A percentile compares a stretch with the other conserved stretches of the same genome.
Evolutionary conservation across 1,284 basidiomycete genomes (phyloP).

Genomic region (Kwoniella shivajii): DNA sequence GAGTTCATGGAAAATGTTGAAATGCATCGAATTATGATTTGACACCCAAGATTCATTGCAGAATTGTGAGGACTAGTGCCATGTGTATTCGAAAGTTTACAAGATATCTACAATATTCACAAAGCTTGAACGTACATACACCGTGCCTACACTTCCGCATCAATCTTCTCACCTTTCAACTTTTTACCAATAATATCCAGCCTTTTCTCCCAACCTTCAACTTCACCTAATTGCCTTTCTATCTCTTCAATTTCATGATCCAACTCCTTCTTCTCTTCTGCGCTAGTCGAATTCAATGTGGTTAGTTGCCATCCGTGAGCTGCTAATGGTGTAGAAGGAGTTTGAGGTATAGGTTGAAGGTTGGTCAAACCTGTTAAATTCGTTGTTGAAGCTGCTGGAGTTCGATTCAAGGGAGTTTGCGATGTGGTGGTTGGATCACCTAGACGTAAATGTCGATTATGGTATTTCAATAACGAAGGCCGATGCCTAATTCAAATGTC

Average conservation of each 20-base stretch:
- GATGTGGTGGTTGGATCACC: conserved; percentile 37
- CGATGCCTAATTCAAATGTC: conserved; percentile 51
- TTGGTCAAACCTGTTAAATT: not conserved
- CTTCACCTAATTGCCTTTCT: conserved; percentile 53
- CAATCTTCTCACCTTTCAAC: conserved; percentile 31
- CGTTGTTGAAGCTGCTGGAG: not conserved
- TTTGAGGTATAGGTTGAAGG: conserved; percentile 17
- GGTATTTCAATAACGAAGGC: conserved; percentile 59
- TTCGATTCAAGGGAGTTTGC: not conserved
- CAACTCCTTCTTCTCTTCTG: conserved; percentile 46
- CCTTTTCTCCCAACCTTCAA: conserved; percentile 65
- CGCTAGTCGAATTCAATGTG: conserved; percentile 33
- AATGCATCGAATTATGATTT: no score
- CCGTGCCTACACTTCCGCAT: not conserved
- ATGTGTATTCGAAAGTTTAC: no score
- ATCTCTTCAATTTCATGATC: conserved; percentile 56
- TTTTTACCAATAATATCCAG: conserved; percentile 64
- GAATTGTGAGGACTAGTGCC: no score
- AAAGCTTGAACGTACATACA: not conserved
- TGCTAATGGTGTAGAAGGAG: conserved; percentile 33
- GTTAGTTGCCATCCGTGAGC: conserved; percentile 50
- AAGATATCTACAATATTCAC: not conserved
- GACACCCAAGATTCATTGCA: no score
- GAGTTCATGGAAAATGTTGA: no score
- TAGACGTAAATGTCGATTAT: conserved; percentile 57